A percentile compares a stretch with the other conserved stretches of the same genome.
These are phyloP conservation scores for Hura crepitans DNA, from an alignment of 441 rosid species.

Conservation along the genomic window DNA sequence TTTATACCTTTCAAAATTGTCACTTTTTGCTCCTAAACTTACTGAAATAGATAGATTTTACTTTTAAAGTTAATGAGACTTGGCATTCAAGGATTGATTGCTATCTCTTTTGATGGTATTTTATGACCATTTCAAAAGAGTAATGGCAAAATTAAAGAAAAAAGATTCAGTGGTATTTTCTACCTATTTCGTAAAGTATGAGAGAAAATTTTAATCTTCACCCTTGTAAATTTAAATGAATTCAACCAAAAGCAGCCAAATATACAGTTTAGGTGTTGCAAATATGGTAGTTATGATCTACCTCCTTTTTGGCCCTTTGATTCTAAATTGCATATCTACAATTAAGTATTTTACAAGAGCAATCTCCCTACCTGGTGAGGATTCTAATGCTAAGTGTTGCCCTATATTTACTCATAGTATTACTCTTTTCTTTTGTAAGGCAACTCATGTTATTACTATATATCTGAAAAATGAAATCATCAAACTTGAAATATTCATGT, in stretches of 20 bases:
- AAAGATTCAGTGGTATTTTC: no score
- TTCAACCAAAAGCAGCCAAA: not conserved
- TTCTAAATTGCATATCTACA: conserved; percentile 86
- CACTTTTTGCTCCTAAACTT: no score
- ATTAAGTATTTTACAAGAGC: conserved; percentile 59
- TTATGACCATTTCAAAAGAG: no score
- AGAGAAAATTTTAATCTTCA: no score
- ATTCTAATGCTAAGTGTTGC: conserved; percentile 65
- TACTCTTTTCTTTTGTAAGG: not conserved
- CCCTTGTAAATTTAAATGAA: no score
- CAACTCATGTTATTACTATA: not conserved
- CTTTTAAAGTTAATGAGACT: no score
- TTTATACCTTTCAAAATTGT: no score
- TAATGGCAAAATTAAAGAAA: no score
- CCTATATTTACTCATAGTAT: conserved; percentile 40
- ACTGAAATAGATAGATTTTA: no score
- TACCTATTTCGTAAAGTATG: no score
- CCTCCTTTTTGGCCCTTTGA: conserved; percentile 90
- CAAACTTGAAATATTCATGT: not conserved
- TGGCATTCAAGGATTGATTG: no score
- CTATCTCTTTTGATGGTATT: no score
- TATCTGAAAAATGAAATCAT: not conserved
- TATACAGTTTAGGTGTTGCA: not conserved
- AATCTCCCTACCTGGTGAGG: conserved; percentile 69
- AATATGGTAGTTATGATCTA: conserved; percentile 81